A percentile compares a stretch with the other conserved stretches of the same genome.
Evolutionary conservation across 371 early-diverging fungal species (phyloP).

Genomic region (Mucor circinelloides): DNA sequence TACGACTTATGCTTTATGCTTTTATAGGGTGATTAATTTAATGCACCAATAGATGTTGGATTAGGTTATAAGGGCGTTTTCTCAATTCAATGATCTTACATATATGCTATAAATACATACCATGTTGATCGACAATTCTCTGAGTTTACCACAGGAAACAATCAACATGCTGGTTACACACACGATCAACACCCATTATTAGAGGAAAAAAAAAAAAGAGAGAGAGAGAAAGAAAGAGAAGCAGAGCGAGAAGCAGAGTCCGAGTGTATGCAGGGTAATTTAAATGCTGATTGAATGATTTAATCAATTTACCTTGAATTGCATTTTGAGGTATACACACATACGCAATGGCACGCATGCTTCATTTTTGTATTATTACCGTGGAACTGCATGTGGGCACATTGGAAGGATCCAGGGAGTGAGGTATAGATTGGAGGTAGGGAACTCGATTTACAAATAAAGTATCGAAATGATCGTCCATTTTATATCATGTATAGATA

Average conservation of each 20-base stretch:
- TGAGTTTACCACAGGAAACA: not conserved
- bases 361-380: not conserved
- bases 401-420: not conserved
- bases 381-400: not conserved
- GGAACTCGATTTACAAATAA: constrained; percentile 2
- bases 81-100: not conserved
- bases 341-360: not conserved
- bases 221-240: not conserved
- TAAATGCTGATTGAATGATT: not conserved
- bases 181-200: not conserved
- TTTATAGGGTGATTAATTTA: not conserved
- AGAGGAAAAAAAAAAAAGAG: not conserved
- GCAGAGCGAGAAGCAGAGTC: not conserved
- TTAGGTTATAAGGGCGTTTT: not conserved
- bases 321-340: not conserved
- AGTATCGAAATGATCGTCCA: not conserved
- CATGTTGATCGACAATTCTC: not conserved
- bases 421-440: not conserved
- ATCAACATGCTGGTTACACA: constrained; percentile 3
- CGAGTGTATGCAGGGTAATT: constrained; percentile 4
- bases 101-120: not conserved
- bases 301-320: constrained; percentile 2
- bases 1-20: not conserved
- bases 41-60: not conserved
- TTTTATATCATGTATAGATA: not conserved